Evolutionary conservation across 768 basidiomycete species (phyloP).

Genomic region (Collybiopsis confluens): DNA sequence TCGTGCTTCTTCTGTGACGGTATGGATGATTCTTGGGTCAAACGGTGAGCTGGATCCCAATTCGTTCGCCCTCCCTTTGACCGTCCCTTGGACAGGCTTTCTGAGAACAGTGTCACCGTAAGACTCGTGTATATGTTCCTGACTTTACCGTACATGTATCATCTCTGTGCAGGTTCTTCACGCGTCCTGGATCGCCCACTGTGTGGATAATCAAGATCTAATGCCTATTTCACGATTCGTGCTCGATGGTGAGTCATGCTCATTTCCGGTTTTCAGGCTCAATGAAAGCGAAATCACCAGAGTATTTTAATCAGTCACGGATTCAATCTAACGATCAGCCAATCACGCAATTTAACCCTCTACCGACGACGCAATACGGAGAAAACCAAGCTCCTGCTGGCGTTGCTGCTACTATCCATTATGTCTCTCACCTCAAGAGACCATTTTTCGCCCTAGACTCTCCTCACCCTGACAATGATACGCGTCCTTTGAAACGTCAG

Average conservation of each 20-base stretch:
- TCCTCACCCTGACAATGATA: neutral
- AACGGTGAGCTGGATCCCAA: neutral
- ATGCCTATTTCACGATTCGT: conserved; percentile 1
- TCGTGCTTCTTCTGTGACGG: conserved; percentile 5
- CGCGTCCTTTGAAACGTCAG: conserved; percentile 1
- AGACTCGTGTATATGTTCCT: neutral
- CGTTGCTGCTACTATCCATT: neutral
- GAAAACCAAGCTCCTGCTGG: neutral
- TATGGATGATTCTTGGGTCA: conserved; percentile 6
- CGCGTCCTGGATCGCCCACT: neutral
- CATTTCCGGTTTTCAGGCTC: neutral
- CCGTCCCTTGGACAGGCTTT: neutral
- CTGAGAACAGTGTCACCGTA: conserved; percentile 2
- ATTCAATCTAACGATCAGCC: too few species aligned
- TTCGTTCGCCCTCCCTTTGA: too few species aligned
- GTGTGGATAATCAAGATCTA: neutral
- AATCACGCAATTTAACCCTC: neutral
- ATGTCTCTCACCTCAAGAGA: neutral
- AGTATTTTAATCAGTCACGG: neutral
- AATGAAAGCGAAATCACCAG: too few species aligned
- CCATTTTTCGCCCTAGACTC: neutral
- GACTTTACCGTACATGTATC: neutral
- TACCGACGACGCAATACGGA: too few species aligned
- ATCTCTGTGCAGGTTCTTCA: neutral
- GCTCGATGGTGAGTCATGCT: conserved; percentile 1